Evolutionary conservation across 2,329 filamentous ascomycete genomes (phyloP).

Genomic region (Phialophora macrospora): DNA sequence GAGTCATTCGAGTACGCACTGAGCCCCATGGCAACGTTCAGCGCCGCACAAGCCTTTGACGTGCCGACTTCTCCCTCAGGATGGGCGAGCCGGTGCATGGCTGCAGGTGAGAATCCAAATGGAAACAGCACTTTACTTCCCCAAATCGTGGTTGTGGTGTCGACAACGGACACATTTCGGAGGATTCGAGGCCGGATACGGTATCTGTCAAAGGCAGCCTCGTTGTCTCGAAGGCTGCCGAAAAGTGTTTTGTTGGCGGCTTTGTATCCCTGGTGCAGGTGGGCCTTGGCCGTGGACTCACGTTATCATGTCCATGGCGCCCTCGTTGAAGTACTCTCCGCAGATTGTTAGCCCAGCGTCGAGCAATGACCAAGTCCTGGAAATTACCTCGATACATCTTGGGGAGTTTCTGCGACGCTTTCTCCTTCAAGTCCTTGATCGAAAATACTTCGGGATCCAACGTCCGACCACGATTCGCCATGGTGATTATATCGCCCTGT

Average conservation of each 20-base stretch:
- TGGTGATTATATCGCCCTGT: constrained; percentile 19
- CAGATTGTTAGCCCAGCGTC: background rate
- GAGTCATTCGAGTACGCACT: constrained; percentile 54
- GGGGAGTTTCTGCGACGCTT: constrained; percentile 27
- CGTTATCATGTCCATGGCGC: constrained; percentile 61
- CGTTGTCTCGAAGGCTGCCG: constrained; percentile 53
- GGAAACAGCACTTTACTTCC: constrained; percentile 55
- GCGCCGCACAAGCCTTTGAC: constrained; percentile 52
- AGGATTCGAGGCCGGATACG: constrained; percentile 51
- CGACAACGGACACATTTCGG: constrained; percentile 45
- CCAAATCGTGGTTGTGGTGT: constrained; percentile 53
- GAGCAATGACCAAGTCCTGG: background rate
- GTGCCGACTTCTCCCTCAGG: constrained; percentile 59
- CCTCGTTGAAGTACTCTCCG: constrained; percentile 62
- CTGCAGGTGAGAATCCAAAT: constrained; percentile 60
- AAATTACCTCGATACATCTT: constrained; percentile 29
- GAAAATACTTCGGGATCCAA: constrained; percentile 40
- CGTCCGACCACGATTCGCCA: constrained; percentile 44
- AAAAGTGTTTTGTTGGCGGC: constrained; percentile 43
- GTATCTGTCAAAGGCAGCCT: constrained; percentile 58
- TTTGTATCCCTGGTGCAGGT: constrained; percentile 34
- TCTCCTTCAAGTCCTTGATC: constrained; percentile 38
- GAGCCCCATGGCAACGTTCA: constrained; percentile 55
- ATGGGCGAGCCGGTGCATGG: constrained; percentile 60
- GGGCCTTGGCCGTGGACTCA: constrained; percentile 28